A percentile compares a stretch with the other conserved stretches of the same genome.
phyloP scores from a whole-genome alignment of 345 rosid genomes.

The Populus alba region DNA sequence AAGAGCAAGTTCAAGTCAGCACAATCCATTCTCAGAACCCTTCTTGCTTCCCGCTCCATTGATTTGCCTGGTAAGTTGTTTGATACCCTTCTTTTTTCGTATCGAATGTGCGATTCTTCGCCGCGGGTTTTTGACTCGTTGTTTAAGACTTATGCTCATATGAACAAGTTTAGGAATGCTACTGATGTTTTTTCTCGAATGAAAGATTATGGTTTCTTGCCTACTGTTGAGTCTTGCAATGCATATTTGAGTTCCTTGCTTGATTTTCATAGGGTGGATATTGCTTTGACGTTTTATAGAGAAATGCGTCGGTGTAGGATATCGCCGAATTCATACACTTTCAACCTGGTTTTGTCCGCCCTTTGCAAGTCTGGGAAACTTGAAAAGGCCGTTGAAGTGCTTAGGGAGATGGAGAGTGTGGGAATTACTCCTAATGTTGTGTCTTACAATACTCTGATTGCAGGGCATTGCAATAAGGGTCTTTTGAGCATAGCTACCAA shows the following conservation, averaged over 20 bases:
- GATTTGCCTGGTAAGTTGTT: constrained; percentile 60
- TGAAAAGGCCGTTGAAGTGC: constrained; percentile 57
- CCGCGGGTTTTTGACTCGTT: constrained; percentile 71
- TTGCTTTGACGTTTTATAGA: constrained; percentile 55
- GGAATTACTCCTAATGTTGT: constrained; percentile 49
- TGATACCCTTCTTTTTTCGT: constrained; percentile 54
- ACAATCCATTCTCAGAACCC: constrained; percentile 45
- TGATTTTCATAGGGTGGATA: constrained; percentile 50
- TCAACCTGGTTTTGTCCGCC: constrained; percentile 62
- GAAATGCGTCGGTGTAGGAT: constrained; percentile 70
- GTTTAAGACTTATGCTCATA: constrained; percentile 62
- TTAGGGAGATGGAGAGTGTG: constrained; percentile 48
- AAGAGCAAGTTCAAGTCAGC: constrained; percentile 70
- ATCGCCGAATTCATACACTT: constrained; percentile 68
- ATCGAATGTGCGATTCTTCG: constrained; percentile 69
- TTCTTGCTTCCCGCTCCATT: constrained; percentile 19
- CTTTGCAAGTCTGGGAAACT: constrained; percentile 61
- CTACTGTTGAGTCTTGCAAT: constrained; percentile 72
- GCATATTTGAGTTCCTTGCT: constrained; percentile 72
- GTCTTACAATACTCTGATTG: constrained; percentile 71
- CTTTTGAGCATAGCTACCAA: constrained; percentile 59
- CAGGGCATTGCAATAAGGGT: constrained; percentile 63
- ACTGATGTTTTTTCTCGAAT: constrained; percentile 52
- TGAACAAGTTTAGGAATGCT: constrained; percentile 72
- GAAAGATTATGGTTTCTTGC: constrained; percentile 69